phyloP scores from a whole-genome alignment of 139 green algal genomes.

The Chlorella sp. region DNA sequence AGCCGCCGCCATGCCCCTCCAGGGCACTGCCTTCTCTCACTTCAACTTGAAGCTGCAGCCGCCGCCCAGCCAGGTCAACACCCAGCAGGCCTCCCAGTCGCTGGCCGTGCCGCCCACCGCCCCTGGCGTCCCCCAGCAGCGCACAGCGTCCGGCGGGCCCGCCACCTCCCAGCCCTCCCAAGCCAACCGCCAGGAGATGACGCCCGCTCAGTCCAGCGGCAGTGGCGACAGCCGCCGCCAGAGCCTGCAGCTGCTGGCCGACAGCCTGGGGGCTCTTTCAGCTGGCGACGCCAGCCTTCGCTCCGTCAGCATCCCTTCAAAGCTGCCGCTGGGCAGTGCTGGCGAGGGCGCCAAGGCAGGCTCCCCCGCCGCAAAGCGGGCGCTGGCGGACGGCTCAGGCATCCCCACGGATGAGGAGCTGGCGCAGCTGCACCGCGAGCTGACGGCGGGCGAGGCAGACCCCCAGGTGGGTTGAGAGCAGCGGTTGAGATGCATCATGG shows the following conservation, averaged over 20 bases:
- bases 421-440: conserved; percentile 5
- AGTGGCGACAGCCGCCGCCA: no score
- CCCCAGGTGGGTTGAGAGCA: no score
- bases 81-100: background rate
- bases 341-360: background rate
- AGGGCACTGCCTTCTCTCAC: no score
- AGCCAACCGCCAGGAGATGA: no score
- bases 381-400: background rate
- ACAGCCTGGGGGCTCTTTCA: background rate
- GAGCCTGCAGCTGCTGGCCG: background rate
- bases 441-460: background rate
- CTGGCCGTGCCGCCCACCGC: background rate
- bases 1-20: no score
- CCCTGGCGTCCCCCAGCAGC: background rate
- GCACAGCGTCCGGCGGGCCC: background rate
- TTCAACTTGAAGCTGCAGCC: background rate
- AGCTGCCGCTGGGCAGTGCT: background rate
- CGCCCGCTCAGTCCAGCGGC: no score
- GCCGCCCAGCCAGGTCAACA: no score
- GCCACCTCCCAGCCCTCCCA: no score
- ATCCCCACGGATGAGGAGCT: conserved; percentile 25
- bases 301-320: background rate
- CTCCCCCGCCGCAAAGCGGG: background rate
- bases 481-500: no score
- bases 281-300: conserved; percentile 2